These are phyloP conservation scores for Zymoseptoria ardabiliae DNA, from an alignment of 2,329 filamentous ascomycete genomes.

Conservation along the genomic window DNA sequence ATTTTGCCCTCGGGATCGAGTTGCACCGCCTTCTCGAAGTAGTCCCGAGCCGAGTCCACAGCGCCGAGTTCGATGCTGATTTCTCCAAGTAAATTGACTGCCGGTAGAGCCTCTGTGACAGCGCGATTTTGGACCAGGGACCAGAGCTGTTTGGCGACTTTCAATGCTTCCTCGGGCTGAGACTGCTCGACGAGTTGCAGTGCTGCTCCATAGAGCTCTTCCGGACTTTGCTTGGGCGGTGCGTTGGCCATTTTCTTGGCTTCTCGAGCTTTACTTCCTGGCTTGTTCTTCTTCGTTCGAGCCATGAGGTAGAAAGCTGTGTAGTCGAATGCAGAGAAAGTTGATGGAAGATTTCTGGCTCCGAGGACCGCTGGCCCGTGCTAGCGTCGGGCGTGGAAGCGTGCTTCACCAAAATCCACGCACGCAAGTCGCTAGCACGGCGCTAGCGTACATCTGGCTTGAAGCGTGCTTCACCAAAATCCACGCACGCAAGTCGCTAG, in stretches of 20 bases:
- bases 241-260: constrained; percentile 35
- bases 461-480: no score
- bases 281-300: constrained; percentile 18
- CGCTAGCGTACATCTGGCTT: no score
- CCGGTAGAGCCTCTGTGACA: constrained; percentile 46
- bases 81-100: constrained; percentile 70
- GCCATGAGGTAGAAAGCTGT: constrained; percentile 14
- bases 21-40: constrained; percentile 64
- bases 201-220: constrained; percentile 51
- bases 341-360: neutral
- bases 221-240: constrained; percentile 44
- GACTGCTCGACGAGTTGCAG: constrained; percentile 51
- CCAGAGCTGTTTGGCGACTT: constrained; percentile 48
- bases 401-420: no score
- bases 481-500: no score
- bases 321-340: neutral
- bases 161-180: constrained; percentile 51
- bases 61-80: constrained; percentile 79
- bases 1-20: constrained; percentile 69
- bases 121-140: constrained; percentile 35
- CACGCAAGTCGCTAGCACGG: no score
- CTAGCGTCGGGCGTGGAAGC: no score
- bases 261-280: constrained; percentile 44
- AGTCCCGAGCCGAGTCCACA: constrained; percentile 62
- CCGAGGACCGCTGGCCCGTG: neutral